Conservation (phyloP, 305 asterid genomes). For the Ilex paraguariensis region DNA sequence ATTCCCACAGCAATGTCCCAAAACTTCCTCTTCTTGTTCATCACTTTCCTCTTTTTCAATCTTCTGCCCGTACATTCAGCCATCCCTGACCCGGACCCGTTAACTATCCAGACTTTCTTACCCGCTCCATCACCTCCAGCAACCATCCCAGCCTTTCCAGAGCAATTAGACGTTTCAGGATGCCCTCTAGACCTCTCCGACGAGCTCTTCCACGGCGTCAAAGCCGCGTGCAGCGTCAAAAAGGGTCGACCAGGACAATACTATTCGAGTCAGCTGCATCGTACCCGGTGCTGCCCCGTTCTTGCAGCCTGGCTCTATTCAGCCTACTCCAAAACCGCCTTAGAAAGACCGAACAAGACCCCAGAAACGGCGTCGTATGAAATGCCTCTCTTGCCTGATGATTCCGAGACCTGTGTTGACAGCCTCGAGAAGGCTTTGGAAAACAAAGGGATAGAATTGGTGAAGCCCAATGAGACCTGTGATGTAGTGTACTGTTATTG, state of each 20-base stretch:
- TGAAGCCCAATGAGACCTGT: slow-evolving; percentile 68
- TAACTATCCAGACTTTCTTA: not conserved
- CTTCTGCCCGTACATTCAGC: not conserved
- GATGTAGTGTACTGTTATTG: slow-evolving; percentile 82
- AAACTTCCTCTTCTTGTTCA: not conserved
- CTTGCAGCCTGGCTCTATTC: slow-evolving; percentile 1
- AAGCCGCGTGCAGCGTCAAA: not conserved
- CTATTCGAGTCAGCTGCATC: not conserved
- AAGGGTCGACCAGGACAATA: not conserved
- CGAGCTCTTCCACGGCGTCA: not conserved
- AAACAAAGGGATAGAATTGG: slow-evolving; percentile 47
- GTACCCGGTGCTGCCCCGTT: not conserved
- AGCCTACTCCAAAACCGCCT: not conserved
- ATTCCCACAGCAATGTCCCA: not conserved
- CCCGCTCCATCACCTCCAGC: not conserved
- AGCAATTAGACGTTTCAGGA: not conserved
- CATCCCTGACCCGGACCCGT: not conserved
- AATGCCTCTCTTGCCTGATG: slow-evolving; percentile 47
- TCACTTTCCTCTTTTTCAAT: not conserved
- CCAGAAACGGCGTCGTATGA: not conserved
- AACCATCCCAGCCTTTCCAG: slow-evolving; percentile 1
- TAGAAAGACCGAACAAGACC: not conserved
- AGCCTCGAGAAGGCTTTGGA: slow-evolving; percentile 66
- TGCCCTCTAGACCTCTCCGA: not conserved
- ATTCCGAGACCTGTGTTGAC: slow-evolving; percentile 82